Base-by-base conservation (phyloP, 1,139 yeast species). In the Kurtzmaniella natalensis region DNA sequence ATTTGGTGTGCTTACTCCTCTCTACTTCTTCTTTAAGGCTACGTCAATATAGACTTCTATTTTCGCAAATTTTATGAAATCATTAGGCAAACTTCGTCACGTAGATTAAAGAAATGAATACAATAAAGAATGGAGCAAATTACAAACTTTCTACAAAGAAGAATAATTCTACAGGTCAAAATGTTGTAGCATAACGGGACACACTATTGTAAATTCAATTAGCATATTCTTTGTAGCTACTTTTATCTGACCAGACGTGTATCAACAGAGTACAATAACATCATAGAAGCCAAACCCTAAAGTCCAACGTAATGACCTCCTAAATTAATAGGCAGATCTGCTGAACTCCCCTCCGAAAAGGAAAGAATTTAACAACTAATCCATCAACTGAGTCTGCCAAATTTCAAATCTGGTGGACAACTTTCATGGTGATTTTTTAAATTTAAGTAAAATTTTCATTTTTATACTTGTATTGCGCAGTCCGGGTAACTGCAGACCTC, bases 121-220 rank as follows among this genome's bases (percentile, higher is more conserved):
- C n/a, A n/a, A n/a, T n/a, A n/a, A n/a, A n/a, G n/a, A n/a, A n/a
- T n/a, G n/a, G n/a, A n/a, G n/a, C n/a, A n/a, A n/a, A n/a, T n/a
- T n/a, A n/a, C n/a, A n/a, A n/a, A 19, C 21, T 19, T 5, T 22
- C n/a, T 14, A 24, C 23, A 27, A 19, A 23, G n/a, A 16, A 23
- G n/a, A 22, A 18, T 16, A 20, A 17, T 1, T 20, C 10, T n/a
- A 10, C 24, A 11, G 16, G 19, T 13, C 13, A 20, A 39, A 40
- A 59, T 74, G 75, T 75, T 37, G 69, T 67, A 79, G 64, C 61
- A 58, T 69, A 69, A 75, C 80, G 80, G 80, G 80, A 75, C 56
- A 64, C 73, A 48, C 55, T 46, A 53, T 51, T 55, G 71, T 71
- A 50, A 35, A 45, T 50, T 57, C 67, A 51, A 51, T 45, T 43